phyloP scores from a whole-genome alignment of 371 early-diverging fungal genomes.

The Aphelidium insulamus region DNA sequence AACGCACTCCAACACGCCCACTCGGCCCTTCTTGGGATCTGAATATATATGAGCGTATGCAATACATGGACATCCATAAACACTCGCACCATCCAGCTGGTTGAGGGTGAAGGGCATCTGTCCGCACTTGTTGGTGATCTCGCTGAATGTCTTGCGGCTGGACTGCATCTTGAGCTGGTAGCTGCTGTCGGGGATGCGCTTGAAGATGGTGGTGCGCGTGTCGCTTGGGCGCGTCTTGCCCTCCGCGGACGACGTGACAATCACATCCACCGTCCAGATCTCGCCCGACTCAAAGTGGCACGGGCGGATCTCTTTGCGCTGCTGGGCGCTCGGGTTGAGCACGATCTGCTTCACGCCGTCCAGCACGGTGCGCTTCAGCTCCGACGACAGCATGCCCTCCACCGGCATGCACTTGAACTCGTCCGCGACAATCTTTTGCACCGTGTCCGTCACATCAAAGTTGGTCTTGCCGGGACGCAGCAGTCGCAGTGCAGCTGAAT shows the following conservation, averaged over 20 bases:
- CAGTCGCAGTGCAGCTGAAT: too few relatives aligned
- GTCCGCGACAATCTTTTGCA: constrained; percentile 42
- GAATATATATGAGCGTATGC: constrained; percentile 1
- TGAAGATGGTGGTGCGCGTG: constrained; percentile 54
- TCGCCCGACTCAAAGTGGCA: constrained; percentile 58
- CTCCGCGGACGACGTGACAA: constrained; percentile 56
- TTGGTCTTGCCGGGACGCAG: too few relatives aligned
- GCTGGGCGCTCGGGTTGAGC: constrained; percentile 51
- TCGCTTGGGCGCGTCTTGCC: constrained; percentile 35
- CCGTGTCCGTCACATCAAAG: constrained; percentile 51
- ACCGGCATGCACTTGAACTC: constrained; percentile 68
- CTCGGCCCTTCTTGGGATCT: constrained; percentile 32
- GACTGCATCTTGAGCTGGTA: constrained; percentile 72
- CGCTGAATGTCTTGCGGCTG: constrained; percentile 43
- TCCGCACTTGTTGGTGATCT: constrained; percentile 43
- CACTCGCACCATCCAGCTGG: constrained; percentile 6
- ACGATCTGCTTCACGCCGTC: constrained; percentile 66
- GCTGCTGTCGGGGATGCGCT: constrained; percentile 46
- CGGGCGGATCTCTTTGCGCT: constrained; percentile 36
- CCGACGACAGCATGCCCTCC: constrained; percentile 60
- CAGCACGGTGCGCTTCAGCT: constrained; percentile 56
- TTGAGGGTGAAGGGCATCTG: constrained; percentile 62
- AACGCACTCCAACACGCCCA: constrained; percentile 64
- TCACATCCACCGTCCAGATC: constrained; percentile 49
- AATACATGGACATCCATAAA: not conserved